These are phyloP conservation scores for Gnomoniopsis sp. DNA, from an alignment of 2,329 filamentous ascomycete species.

Conservation along the genomic window DNA sequence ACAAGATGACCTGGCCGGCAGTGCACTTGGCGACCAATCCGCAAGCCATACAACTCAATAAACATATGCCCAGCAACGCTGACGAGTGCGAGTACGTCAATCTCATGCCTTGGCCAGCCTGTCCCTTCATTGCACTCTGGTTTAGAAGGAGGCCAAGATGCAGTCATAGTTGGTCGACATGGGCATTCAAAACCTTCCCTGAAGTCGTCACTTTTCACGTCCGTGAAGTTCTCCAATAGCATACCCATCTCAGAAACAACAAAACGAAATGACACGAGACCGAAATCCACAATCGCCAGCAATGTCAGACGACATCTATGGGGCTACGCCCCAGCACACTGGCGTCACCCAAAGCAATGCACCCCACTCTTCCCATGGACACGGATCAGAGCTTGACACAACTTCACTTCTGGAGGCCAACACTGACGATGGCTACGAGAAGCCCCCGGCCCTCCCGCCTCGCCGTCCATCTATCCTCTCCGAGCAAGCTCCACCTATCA, in stretches of 20 bases:
- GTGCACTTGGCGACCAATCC: not conserved
- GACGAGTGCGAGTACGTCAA: not conserved
- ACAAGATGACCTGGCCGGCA: not conserved
- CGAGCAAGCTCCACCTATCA: not conserved
- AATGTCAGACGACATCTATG: not conserved
- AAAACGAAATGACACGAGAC: not conserved
- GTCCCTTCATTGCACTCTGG: too few species aligned
- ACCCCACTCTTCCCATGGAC: not conserved
- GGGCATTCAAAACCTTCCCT: too few species aligned
- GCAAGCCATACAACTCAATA: not conserved
- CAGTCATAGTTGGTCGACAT: too few species aligned
- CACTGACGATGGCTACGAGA: not conserved
- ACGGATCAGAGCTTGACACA: not conserved
- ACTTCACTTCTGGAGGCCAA: not conserved
- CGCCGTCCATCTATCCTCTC: not conserved
- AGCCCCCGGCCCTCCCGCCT: not conserved
- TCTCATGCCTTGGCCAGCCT: not conserved
- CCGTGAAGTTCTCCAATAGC: not conserved
- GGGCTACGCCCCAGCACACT: not conserved
- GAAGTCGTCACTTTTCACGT: not conserved
- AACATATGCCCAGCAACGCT: conserved; percentile 5
- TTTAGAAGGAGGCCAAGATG: too few species aligned
- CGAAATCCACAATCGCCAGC: not conserved
- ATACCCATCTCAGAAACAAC: not conserved
- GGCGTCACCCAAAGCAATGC: not conserved